Conservation (phyloP, 2,329 filamentous ascomycete genomes). For the Pyrenochaeta sp. region DNA sequence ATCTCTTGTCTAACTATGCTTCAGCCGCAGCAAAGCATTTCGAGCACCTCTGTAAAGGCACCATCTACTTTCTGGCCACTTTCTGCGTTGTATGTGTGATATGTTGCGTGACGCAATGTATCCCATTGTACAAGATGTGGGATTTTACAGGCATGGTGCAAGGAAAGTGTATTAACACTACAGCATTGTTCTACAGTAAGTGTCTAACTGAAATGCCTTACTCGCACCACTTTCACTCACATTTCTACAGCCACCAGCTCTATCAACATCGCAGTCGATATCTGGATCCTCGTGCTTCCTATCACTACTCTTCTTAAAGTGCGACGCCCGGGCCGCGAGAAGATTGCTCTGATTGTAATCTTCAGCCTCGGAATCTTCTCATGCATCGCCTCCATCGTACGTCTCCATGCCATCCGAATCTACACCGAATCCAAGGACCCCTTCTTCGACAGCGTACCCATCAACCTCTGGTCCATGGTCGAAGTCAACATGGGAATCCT, state of each 20-base stretch:
- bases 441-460: slow-evolving; percentile 77
- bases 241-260: slow-evolving; percentile 59
- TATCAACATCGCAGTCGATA: slow-evolving; percentile 87
- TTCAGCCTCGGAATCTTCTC: slow-evolving; percentile 87
- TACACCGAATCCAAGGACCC: slow-evolving; percentile 57
- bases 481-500: slow-evolving; percentile 90
- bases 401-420: slow-evolving; percentile 52
- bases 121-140: slow-evolving; percentile 45
- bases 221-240: slow-evolving; percentile 2
- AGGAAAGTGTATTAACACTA: slow-evolving; percentile 45
- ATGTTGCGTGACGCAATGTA: slow-evolving; percentile 38
- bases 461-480: slow-evolving; percentile 90
- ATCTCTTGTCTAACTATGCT: neutral
- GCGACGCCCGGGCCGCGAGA: slow-evolving; percentile 81
- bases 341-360: slow-evolving; percentile 81
- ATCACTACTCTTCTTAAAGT: slow-evolving; percentile 86
- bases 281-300: slow-evolving; percentile 83
- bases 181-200: slow-evolving; percentile 46
- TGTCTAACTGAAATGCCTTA: neutral
- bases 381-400: slow-evolving; percentile 83
- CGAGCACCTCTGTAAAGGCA: slow-evolving; percentile 30
- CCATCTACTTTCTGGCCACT: slow-evolving; percentile 33
- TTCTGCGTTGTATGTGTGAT: slow-evolving; percentile 40
- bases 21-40: slow-evolving; percentile 35
- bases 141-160: slow-evolving; percentile 35